Evolutionary conservation across 768 basidiomycete species (phyloP).

Genomic region (Xerocomus brunneocitrinus): DNA sequence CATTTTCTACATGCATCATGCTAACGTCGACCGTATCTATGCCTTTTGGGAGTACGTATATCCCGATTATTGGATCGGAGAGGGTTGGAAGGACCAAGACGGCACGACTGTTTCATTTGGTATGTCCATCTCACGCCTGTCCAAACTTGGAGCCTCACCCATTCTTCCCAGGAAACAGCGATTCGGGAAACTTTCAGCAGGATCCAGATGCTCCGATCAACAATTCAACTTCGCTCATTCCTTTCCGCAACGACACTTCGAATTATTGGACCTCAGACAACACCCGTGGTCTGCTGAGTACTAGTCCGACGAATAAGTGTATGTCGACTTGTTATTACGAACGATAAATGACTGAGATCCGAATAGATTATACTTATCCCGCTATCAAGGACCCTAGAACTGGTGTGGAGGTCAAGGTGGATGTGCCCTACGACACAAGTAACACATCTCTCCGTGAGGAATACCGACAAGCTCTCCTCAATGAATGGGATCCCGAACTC

Average conservation of each 20-base stretch:
- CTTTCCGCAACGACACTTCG: constrained; percentile 8
- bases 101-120: constrained; percentile 5
- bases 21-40: constrained; percentile 17
- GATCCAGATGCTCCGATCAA: neutral
- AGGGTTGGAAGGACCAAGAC: constrained; percentile 9
- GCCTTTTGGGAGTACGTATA: constrained; percentile 23
- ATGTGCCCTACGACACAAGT: constrained; percentile 7
- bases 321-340: neutral
- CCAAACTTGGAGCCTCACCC: neutral
- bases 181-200: neutral
- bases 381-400: constrained; percentile 7
- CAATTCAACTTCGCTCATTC: neutral
- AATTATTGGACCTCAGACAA: constrained; percentile 17
- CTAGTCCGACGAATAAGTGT: constrained; percentile 4
- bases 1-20: constrained; percentile 18
- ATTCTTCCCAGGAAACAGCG: neutral
- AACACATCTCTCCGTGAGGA: neutral
- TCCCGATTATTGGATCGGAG: constrained; percentile 12
- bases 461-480: neutral
- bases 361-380: constrained; percentile 20
- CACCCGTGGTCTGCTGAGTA: constrained; percentile 1
- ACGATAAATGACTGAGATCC: neutral
- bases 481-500: neutral
- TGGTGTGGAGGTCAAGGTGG: constrained; percentile 9
- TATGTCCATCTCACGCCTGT: neutral